These are phyloP conservation scores for Phanerodontia chrysosporium DNA, from an alignment of 768 basidiomycete species.

Conservation along the genomic window DNA sequence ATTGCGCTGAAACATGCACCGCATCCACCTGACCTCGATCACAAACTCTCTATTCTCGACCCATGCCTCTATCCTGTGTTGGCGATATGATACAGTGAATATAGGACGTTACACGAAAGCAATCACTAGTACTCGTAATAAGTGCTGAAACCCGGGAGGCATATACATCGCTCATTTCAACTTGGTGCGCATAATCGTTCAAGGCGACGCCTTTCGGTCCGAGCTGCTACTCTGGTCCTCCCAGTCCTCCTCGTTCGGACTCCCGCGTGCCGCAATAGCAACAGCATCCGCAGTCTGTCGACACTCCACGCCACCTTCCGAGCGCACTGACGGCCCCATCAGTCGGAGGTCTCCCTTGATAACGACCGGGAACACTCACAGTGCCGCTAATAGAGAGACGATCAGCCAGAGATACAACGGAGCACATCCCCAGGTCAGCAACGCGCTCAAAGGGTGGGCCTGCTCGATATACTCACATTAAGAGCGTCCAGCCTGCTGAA, in stretches of 20 bases:
- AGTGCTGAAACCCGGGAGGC: not conserved
- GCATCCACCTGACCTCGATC: conserved; percentile 1
- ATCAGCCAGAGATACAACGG: not conserved
- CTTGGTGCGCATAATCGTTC: not conserved
- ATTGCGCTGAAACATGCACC: not conserved
- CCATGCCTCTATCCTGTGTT: conserved; percentile 1
- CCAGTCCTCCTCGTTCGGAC: conserved; percentile 25
- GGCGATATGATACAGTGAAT: conserved; percentile 5
- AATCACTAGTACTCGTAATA: not conserved
- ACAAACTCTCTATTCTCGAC: conserved; percentile 1
- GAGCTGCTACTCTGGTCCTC: conserved; percentile 13
- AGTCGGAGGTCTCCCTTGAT: conserved; percentile 16
- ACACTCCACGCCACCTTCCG: conserved; percentile 81
- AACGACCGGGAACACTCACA: conserved; percentile 42
- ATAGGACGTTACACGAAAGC: not conserved
- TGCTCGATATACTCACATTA: conserved; percentile 57
- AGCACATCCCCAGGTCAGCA: conserved; percentile 11
- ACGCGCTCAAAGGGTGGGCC: conserved; percentile 24
- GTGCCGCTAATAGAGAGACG: conserved; percentile 53
- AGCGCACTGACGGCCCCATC: conserved; percentile 55
- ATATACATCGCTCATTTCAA: no score
- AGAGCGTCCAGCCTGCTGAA: conserved; percentile 93
- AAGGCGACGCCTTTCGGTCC: conserved; percentile 8
- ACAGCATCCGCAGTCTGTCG: conserved; percentile 33
- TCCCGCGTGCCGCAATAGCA: conserved; percentile 21